A percentile compares a stretch with the other conserved stretches of the same genome.
Evolutionary conservation across 768 basidiomycete species (phyloP).

Genomic region (Lepiota subincarnata): DNA sequence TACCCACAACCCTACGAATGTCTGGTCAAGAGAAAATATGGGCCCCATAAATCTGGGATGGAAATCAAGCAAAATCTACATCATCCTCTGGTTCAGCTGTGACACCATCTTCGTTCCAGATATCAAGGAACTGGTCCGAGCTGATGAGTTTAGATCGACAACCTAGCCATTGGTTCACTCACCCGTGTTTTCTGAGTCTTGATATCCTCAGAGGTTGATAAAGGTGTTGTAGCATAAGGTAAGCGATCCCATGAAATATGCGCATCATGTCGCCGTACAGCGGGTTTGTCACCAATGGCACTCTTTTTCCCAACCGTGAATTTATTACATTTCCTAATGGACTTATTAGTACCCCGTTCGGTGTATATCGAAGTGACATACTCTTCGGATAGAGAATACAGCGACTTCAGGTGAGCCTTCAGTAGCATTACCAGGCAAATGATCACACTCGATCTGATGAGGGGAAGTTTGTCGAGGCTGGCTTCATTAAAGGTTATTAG

Average conservation of each 20-base stretch:
- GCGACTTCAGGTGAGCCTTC: conserved; percentile 76
- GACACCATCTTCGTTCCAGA: conserved; percentile 82
- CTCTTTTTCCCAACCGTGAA: conserved; percentile 88
- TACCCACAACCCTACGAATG: conserved; percentile 2
- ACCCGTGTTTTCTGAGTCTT: conserved; percentile 62
- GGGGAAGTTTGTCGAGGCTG: conserved; percentile 20
- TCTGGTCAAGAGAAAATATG: conserved; percentile 3
- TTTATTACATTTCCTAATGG: conserved; percentile 81
- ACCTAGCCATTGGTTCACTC: conserved; percentile 20
- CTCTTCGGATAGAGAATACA: conserved; percentile 92
- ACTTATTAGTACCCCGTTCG: neutral
- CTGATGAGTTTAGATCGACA: neutral
- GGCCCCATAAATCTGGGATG: conserved; percentile 6
- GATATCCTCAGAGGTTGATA: conserved; percentile 61
- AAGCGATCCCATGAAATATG: conserved; percentile 72
- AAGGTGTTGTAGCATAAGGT: conserved; percentile 57
- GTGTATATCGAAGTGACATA: conserved; percentile 34
- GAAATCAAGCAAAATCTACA: conserved; percentile 14
- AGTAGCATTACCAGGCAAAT: conserved; percentile 85
- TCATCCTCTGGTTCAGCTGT: conserved; percentile 57
- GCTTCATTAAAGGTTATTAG: neutral
- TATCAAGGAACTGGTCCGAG: conserved; percentile 57
- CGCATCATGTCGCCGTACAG: conserved; percentile 54
- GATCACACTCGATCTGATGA: conserved; percentile 69
- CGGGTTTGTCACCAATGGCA: conserved; percentile 80